phyloP scores from a whole-genome alignment of 257 asterid genomes.

The Scutellaria barbata region DNA sequence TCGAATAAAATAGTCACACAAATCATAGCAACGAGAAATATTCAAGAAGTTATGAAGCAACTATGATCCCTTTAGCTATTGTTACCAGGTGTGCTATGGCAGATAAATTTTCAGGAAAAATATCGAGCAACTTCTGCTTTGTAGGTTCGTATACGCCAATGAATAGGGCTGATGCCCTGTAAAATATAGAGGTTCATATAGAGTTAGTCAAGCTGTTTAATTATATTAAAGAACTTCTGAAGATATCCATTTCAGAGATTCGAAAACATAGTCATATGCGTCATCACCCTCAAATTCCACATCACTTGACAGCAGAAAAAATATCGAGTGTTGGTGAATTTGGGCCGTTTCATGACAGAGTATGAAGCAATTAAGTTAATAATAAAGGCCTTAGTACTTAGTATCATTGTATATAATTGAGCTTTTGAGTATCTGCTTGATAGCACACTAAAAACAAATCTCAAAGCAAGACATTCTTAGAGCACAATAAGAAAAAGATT shows the following conservation, averaged over 20 bases:
- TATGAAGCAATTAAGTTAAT: slow-evolving; percentile 7
- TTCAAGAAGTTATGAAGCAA: slow-evolving; percentile 19
- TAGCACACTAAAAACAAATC: background rate
- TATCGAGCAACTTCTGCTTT: slow-evolving; percentile 76
- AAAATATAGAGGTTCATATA: slow-evolving; percentile 31
- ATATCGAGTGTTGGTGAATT: background rate
- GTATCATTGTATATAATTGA: too few relatives aligned
- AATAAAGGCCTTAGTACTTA: slow-evolving; percentile 3
- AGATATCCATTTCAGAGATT: background rate
- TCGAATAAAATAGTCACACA: too few relatives aligned
- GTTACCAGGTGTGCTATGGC: slow-evolving; percentile 94
- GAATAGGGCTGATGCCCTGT: slow-evolving; percentile 95
- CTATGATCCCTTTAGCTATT: slow-evolving; percentile 35
- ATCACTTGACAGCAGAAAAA: background rate
- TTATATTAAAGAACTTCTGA: background rate
- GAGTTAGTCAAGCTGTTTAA: too few relatives aligned
- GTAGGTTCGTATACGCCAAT: slow-evolving; percentile 98
- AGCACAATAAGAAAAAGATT: background rate
- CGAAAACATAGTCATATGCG: too few relatives aligned
- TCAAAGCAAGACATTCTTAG: slow-evolving; percentile 8
- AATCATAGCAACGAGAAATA: too few relatives aligned
- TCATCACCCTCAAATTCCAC: background rate
- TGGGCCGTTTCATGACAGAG: background rate
- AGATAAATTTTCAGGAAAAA: slow-evolving; percentile 79
- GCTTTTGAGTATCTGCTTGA: background rate